phyloP scores from a whole-genome alignment of 2,329 filamentous ascomycete species.

The Alternaria novae-zelandiae region DNA sequence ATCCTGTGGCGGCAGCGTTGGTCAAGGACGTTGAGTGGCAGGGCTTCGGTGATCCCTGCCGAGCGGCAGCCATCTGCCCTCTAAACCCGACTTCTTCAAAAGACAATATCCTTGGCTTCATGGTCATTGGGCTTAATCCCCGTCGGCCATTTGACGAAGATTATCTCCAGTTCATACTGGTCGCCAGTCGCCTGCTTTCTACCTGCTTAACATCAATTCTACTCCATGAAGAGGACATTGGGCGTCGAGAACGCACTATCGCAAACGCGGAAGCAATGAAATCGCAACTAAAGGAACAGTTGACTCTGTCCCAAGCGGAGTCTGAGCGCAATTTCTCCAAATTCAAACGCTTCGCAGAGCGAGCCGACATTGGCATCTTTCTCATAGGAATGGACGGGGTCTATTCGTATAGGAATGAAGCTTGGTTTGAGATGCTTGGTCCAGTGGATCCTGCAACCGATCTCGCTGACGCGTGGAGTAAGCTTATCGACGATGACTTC shows the following conservation, averaged over 20 bases:
- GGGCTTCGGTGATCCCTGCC: slow-evolving; percentile 44
- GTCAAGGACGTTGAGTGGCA: slow-evolving; percentile 39
- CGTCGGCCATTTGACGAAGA: slow-evolving; percentile 49
- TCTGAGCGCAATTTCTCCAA: slow-evolving; percentile 38
- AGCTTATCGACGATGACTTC: slow-evolving; percentile 25
- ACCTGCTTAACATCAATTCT: slow-evolving; percentile 50
- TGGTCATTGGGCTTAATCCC: slow-evolving; percentile 50
- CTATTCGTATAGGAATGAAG: slow-evolving; percentile 50
- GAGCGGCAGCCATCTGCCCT: slow-evolving; percentile 43
- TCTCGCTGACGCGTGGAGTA: slow-evolving; percentile 26
- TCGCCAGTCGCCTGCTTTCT: slow-evolving; percentile 45
- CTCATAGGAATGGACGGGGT: slow-evolving; percentile 45
- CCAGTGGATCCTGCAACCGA: slow-evolving; percentile 16
- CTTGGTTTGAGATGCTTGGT: slow-evolving; percentile 46
- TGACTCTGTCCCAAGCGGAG: slow-evolving; percentile 40
- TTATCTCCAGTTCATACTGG: slow-evolving; percentile 47
- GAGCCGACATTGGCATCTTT: slow-evolving; percentile 51
- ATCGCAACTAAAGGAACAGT: slow-evolving; percentile 40
- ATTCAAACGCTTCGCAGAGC: slow-evolving; percentile 50
- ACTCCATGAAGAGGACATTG: slow-evolving; percentile 48
- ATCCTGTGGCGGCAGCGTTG: slow-evolving; percentile 36
- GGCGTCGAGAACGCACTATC: slow-evolving; percentile 45
- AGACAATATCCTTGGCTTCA: slow-evolving; percentile 47
- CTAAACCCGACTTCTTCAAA: slow-evolving; percentile 43
- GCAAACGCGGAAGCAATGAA: slow-evolving; percentile 43